Base-by-base conservation (phyloP, 441 rosid species). In the Gossypium aridum region DNA sequence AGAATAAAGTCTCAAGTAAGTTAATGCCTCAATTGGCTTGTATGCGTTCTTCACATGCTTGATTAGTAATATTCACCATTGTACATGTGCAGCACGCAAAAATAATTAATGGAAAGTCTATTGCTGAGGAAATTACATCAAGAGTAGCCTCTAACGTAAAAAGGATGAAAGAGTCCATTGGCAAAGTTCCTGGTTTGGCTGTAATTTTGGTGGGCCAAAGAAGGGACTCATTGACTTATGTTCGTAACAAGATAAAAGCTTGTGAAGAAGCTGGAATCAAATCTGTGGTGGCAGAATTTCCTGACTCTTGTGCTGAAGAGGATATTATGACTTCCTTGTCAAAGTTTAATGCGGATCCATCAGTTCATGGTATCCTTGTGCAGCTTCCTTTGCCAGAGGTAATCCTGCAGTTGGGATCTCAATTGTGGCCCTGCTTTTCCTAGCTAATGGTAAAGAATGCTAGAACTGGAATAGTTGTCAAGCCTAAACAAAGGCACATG, bases 331-430 rank as follows among this genome's bases (percentile, higher is more conserved):
- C 62, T 83, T 82, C 86, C 1, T 64, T 94, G 77, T 75, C 79
- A 10, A 74, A 72, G 19, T 91, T 81, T 76, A 91, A 91, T 57
- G 80, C 84, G 66, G 92, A 92, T 68, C 81, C 87, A 0, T 85
- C 98, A 1, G 75, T 92, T 84, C 96, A 94, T 53, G 99, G 99
- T 64, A 80, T 92, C 84, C 97, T 92, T 43, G 94, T 92, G 70
- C 99, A 94, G 82, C 99, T 94, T 84, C 97, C 99, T 81, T 78
- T 94, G 74, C 97, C 99, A 39, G 87, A 89, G 85, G 99, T 94
- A 86, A 90, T 78, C 82, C 81, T 13, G 2, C 83, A 74, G 45
- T 63, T 63, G 12, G 60, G 16, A 43, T 45, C 2, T 45, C 20
- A 43, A 20, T 23, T 47, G 25, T 8, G 4, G 7, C 16, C 51